phyloP scores from a whole-genome alignment of 305 asterid species.

The Fraxinus greggii region DNA sequence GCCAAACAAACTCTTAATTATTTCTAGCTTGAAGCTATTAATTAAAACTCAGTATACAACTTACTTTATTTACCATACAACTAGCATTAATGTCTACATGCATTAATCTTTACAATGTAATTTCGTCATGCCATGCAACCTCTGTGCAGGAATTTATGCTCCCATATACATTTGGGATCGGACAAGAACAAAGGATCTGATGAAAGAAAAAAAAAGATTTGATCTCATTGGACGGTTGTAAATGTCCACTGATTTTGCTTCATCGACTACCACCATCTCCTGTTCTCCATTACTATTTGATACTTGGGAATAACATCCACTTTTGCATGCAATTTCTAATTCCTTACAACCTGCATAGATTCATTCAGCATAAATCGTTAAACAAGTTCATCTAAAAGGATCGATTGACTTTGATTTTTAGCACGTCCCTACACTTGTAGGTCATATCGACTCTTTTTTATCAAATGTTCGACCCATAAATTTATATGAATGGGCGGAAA shows the following conservation, averaged over 20 bases:
- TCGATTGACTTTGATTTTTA: background rate
- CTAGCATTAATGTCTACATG: background rate
- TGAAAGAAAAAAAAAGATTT: background rate
- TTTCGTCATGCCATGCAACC: background rate
- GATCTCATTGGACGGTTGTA: background rate
- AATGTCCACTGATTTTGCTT: background rate
- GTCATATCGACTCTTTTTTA: background rate
- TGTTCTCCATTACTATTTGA: background rate
- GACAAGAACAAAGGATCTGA: constrained; percentile 1
- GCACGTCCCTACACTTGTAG: background rate
- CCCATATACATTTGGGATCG: background rate
- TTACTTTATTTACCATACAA: background rate
- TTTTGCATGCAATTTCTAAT: background rate
- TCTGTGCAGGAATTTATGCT: background rate
- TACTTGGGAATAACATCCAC: background rate
- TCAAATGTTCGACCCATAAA: too few relatives aligned
- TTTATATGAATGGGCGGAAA: background rate
- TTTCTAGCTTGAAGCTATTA: background rate
- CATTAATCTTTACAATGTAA: background rate
- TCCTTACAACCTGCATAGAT: constrained; percentile 29
- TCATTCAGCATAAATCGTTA: background rate
- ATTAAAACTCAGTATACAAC: too few relatives aligned
- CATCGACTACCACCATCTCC: background rate
- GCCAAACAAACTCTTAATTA: too few relatives aligned
- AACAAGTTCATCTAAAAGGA: background rate